Evolutionary conservation across 202 grass and related monocot species (phyloP), one percentile per base, ranked within the genome.

Genomic region (Cymbopogon flexuosus): DNA sequence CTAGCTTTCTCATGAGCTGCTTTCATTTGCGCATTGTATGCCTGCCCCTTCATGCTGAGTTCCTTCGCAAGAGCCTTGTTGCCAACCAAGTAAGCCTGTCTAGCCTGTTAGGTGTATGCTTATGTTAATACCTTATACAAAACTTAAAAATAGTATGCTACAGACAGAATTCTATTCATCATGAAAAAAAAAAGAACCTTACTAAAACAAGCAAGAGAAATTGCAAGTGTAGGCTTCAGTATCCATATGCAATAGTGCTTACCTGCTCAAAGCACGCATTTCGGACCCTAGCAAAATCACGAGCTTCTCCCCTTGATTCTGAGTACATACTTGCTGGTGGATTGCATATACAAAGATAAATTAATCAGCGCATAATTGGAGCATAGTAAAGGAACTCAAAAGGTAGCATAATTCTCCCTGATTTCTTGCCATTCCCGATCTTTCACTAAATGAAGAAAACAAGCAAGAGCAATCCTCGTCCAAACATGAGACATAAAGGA

Each of bases 211-310:
- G 22, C 12, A 73, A 34, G 65, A 31, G 4, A 56, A 52, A 43
- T 54, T 49, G 49, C 61, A 61, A 37, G 41, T 34, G 79, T 15
- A 23, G 8, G 4, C 40, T 45, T 34, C 6, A 52, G 34, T 46
- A 83, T 35, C 16, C 13, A 73, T 62, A 34, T 79, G 84, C 36
- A 4, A 56, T 42, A 77, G 42, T 64, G 65, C 41, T 88, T 88
- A 98, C 96, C 85, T 95, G 96, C 82, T 98, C 92, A 85, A 98
- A 95, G 83, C 84, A 98, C 76, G 91, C 87, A 91, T 98, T 98
- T 84, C 90, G 78, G 68, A 98, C 80, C 36, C 92, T 87, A 16
- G 95, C 92, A 86, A 88, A 93, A 91, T 98, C 95, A 54, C 90
- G 88, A 91, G 92, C 95, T 88, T 98, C 95, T 75, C 87, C 92